Conservation (phyloP, 2,329 filamentous ascomycete species). For the Bipolaris oryzae region DNA sequence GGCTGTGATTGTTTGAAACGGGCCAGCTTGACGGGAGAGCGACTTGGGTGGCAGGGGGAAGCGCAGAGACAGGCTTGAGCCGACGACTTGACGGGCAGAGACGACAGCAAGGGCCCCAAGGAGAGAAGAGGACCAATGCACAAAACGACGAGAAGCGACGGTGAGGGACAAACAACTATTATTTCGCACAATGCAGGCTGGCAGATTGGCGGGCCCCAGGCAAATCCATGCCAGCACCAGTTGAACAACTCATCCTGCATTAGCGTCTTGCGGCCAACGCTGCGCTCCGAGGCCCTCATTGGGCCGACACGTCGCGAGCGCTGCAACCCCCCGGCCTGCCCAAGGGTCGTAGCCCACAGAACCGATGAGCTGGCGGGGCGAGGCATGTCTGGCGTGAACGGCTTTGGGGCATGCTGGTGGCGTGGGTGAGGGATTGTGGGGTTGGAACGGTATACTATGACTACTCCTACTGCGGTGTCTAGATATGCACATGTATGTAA, state of each 20-base stretch:
- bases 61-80: background rate
- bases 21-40: constrained; percentile 4
- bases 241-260: constrained; percentile 50
- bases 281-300: constrained; percentile 28
- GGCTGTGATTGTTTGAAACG: background rate
- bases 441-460: too few relatives aligned
- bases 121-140: constrained; percentile 14
- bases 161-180: constrained; percentile 26
- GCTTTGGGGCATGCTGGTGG: background rate
- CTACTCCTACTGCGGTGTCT: too few relatives aligned
- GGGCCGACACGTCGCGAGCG: constrained; percentile 14
- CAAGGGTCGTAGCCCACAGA: constrained; percentile 9
- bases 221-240: constrained; percentile 35
- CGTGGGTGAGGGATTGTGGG: too few relatives aligned
- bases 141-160: constrained; percentile 9
- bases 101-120: background rate
- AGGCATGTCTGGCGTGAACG: background rate
- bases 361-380: constrained; percentile 15
- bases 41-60: background rate
- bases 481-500: too few relatives aligned
- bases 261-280: constrained; percentile 42
- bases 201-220: constrained; percentile 31
- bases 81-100: constrained; percentile 1
- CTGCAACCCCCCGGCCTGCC: constrained; percentile 10
- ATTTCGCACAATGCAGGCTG: constrained; percentile 32